Evolutionary conservation across 345 rosid species (phyloP).

Genomic region (Nasturtium officinale): DNA sequence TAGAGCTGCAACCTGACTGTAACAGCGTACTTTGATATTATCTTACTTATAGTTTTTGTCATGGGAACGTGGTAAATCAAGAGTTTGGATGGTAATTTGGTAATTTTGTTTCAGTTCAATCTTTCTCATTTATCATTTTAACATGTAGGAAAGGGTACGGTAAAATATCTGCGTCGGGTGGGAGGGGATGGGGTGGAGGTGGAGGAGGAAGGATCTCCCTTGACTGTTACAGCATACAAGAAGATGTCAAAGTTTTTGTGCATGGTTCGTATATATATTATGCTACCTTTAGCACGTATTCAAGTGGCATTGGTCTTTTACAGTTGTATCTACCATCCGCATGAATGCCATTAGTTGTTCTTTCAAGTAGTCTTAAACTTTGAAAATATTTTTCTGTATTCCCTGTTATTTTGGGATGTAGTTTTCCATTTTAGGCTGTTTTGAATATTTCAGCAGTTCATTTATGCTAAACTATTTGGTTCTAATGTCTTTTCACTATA

Average conservation of each 20-base stretch:
- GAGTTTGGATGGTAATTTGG: conserved; percentile 17
- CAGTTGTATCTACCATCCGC: conserved; percentile 1
- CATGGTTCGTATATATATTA: conserved; percentile 72
- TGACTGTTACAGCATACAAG: conserved; percentile 96
- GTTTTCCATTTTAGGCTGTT: conserved; percentile 17
- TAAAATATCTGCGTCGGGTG: conserved; percentile 83
- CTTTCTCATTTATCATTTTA: conserved; percentile 34
- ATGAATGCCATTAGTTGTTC: conserved; percentile 8
- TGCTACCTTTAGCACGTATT: conserved; percentile 39
- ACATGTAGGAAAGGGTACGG: conserved; percentile 87
- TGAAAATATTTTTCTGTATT: not conserved
- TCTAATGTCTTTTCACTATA: conserved; percentile 34
- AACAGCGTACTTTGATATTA: conserved; percentile 14
- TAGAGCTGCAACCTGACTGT: conserved; percentile 10
- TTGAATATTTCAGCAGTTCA: conserved; percentile 9
- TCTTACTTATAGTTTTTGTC: not conserved
- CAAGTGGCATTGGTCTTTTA: conserved; percentile 26
- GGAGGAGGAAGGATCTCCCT: conserved; percentile 97
- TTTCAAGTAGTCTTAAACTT: conserved; percentile 10
- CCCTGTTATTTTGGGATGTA: conserved; percentile 1
- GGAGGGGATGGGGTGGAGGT: conserved; percentile 95
- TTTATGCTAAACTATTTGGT: conserved; percentile 10
- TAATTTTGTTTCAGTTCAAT: conserved; percentile 16
- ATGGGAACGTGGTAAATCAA: conserved; percentile 16
- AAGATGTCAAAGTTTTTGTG: conserved; percentile 76